Evolutionary conservation across 495 filamentous ascomycete genomes (phyloP).

Genomic region (Penicillium macrosclerotiorum): DNA sequence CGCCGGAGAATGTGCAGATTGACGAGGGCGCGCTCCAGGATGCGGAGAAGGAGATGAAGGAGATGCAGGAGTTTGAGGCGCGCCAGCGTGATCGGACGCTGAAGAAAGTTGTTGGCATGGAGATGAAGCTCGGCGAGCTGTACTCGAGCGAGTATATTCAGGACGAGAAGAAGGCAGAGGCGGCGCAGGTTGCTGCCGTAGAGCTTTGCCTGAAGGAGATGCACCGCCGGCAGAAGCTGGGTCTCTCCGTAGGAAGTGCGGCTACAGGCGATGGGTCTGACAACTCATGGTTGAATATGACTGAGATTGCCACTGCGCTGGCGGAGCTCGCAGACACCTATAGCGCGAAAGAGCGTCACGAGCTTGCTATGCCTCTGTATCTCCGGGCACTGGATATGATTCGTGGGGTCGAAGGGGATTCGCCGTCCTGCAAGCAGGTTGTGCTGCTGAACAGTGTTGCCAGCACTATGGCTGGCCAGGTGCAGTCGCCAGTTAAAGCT

Average conservation of each 20-base stretch:
- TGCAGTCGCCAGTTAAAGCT: conserved; percentile 33
- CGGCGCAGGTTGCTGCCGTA: conserved; percentile 74
- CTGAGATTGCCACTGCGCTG: conserved; percentile 69
- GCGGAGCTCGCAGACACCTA: conserved; percentile 72
- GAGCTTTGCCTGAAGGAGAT: conserved; percentile 76
- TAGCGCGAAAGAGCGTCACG: conserved; percentile 62
- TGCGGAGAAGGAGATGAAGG: conserved; percentile 29
- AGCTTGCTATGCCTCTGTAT: conserved; percentile 83
- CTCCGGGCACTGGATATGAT: conserved; percentile 72
- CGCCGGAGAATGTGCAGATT: conserved; percentile 19
- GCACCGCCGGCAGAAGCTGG: conserved; percentile 60
- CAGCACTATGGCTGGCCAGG: conserved; percentile 31
- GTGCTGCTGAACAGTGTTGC: conserved; percentile 51
- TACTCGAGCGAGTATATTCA: conserved; percentile 55
- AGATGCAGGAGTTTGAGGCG: conserved; percentile 47
- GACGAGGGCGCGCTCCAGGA: conserved; percentile 27
- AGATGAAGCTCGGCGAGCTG: conserved; percentile 78
- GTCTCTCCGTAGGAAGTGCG: conserved; percentile 39
- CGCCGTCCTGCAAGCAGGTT: conserved; percentile 66
- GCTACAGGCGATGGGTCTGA: conserved; percentile 34
- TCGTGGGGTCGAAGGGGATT: conserved; percentile 35
- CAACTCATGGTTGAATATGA: conserved; percentile 70
- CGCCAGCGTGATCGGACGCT: conserved; percentile 66
- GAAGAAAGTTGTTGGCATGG: conserved; percentile 67
- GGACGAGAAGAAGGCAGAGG: conserved; percentile 62